Conservation (phyloP, 805 yeast genomes). For the Saturnispora mendoncae region DNA sequence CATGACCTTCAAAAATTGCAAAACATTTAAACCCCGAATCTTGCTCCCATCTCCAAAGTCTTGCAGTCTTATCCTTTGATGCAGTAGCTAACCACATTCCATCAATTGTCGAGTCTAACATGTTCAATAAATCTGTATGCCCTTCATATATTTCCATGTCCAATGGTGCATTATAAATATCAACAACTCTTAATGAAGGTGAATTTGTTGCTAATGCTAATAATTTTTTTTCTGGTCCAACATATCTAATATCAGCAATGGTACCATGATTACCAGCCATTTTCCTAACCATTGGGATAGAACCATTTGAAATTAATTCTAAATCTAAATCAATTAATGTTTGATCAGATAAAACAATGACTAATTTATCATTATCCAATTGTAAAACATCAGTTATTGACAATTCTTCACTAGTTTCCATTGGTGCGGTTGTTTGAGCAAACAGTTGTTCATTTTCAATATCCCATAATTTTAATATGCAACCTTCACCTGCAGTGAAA, state of each 20-base stretch:
- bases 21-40: constrained; percentile 34
- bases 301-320: constrained; percentile 21
- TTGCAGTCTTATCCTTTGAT: constrained; percentile 78
- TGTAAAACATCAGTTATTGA: constrained; percentile 50
- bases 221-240: constrained; percentile 49
- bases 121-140: constrained; percentile 77
- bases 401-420: constrained; percentile 61
- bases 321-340: constrained; percentile 39
- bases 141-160: constrained; percentile 65
- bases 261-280: constrained; percentile 95
- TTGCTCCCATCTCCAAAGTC: constrained; percentile 66
- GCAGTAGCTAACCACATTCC: constrained; percentile 91
- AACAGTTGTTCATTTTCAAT: constrained; percentile 38
- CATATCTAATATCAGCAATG: constrained; percentile 77
- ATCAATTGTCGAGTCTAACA: constrained; percentile 66
- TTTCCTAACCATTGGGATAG: constrained; percentile 39
- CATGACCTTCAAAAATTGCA: constrained; percentile 76
- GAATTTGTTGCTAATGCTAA: constrained; percentile 92
- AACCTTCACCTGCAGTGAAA: constrained; percentile 76
- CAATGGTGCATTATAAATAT: constrained; percentile 45
- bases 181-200: constrained; percentile 72
- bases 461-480: constrained; percentile 61
- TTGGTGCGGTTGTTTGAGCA: constrained; percentile 39
- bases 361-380: constrained; percentile 28
- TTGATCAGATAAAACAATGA: constrained; percentile 74